Evolutionary conservation across 805 yeast species (phyloP).

Genomic region (Lipomyces starkeyi): DNA sequence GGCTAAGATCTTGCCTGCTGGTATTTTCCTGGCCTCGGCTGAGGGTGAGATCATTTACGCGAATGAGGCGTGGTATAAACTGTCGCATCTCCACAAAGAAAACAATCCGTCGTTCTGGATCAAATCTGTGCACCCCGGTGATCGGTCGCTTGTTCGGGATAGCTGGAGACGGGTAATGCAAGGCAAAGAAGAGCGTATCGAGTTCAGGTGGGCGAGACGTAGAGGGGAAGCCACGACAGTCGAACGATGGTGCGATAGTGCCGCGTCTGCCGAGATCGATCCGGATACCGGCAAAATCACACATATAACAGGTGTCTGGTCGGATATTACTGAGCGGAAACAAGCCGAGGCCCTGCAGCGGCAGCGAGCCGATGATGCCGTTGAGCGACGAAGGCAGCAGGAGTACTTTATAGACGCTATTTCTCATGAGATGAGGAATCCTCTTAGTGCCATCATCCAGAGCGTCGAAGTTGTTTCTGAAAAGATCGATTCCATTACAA

Average conservation of each 20-base stretch:
- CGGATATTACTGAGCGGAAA: slow-evolving; percentile 37
- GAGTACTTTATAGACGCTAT: slow-evolving; percentile 77
- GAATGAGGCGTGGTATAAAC: slow-evolving; percentile 36
- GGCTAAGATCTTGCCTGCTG: slow-evolving; percentile 38
- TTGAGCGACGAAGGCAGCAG: slow-evolving; percentile 37
- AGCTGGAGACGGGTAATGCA: slow-evolving; percentile 36
- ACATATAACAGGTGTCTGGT: slow-evolving; percentile 33
- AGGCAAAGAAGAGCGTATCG: slow-evolving; percentile 31
- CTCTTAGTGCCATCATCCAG: slow-evolving; percentile 93
- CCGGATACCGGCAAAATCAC: slow-evolving; percentile 30
- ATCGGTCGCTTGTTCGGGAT: slow-evolving; percentile 32
- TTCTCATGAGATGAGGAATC: slow-evolving; percentile 93
- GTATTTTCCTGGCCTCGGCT: slow-evolving; percentile 34
- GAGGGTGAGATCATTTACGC: slow-evolving; percentile 37
- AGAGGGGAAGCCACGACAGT: slow-evolving; percentile 24
- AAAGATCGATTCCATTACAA: slow-evolving; percentile 68
- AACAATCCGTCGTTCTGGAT: slow-evolving; percentile 37
- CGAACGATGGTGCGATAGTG: slow-evolving; percentile 37
- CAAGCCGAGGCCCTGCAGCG: slow-evolving; percentile 36
- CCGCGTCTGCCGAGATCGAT: slow-evolving; percentile 36
- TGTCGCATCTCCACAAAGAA: slow-evolving; percentile 29
- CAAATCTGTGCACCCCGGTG: slow-evolving; percentile 38
- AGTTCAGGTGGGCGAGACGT: slow-evolving; percentile 35
- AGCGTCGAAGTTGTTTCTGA: slow-evolving; percentile 94
- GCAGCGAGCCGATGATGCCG: slow-evolving; percentile 38